A percentile compares a stretch with the other conserved stretches of the same genome.
Evolutionary conservation across 805 yeast genomes (phyloP).

Genomic region (Teunomyces aglyptinius): DNA sequence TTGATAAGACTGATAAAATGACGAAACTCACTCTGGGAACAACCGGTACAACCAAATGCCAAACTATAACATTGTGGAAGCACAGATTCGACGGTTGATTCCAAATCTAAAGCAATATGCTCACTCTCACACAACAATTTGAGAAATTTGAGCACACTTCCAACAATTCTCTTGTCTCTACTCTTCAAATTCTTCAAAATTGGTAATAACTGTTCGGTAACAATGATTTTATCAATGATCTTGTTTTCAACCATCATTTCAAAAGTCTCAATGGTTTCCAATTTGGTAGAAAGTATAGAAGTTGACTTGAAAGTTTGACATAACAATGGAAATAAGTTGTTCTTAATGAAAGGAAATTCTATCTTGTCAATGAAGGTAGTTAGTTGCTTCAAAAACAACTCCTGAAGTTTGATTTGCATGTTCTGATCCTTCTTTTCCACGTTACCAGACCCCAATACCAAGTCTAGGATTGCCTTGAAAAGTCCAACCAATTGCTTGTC

Average conservation of each 20-base stretch:
- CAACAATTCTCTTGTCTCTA: constrained; percentile 63
- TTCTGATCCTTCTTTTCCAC: constrained; percentile 26
- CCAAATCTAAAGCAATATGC: constrained; percentile 30
- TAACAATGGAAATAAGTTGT: constrained; percentile 69
- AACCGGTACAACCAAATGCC: constrained; percentile 39
- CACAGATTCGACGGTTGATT: constrained; percentile 25
- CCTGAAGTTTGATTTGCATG: constrained; percentile 47
- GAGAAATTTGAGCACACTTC: constrained; percentile 50
- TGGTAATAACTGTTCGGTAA: constrained; percentile 80
- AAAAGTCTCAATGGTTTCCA: constrained; percentile 62
- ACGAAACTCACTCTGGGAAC: constrained; percentile 33
- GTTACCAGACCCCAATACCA: constrained; percentile 25
- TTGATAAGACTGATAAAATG: constrained; percentile 22
- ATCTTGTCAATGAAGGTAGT: constrained; percentile 43
- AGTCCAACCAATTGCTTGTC: constrained; percentile 50
- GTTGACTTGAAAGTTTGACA: constrained; percentile 79
- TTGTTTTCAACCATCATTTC: constrained; percentile 54
- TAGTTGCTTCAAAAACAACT: constrained; percentile 46
- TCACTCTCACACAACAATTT: constrained; percentile 49
- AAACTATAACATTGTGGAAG: constrained; percentile 29
- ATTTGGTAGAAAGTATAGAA: constrained; percentile 75
- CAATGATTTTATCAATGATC: constrained; percentile 66
- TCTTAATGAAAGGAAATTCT: constrained; percentile 71
- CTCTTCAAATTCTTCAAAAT: constrained; percentile 73
- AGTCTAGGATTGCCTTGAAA: constrained; percentile 44